Evolutionary conservation across 176 grass and related monocot genomes (phyloP).

Genomic region (Urochloa ruziziensis): DNA sequence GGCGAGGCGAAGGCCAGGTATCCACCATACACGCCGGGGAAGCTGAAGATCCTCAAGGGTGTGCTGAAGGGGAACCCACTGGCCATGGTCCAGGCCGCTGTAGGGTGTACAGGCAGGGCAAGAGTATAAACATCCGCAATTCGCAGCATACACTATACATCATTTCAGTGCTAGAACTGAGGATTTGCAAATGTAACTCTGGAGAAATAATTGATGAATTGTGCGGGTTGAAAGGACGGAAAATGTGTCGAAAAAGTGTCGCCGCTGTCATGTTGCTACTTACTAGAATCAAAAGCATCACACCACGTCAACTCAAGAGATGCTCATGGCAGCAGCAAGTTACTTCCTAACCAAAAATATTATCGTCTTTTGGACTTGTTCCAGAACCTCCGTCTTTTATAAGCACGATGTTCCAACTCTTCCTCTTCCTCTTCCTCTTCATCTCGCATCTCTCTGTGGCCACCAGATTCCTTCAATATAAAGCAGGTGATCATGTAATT

Average conservation of each 20-base stretch:
- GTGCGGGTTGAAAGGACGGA: not conserved
- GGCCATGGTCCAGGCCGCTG: conserved; percentile 43
- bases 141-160: too few species aligned
- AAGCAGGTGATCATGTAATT: too few species aligned
- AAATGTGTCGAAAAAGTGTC: not conserved
- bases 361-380: too few species aligned
- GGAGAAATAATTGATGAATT: not conserved
- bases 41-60: conserved; percentile 73
- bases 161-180: not conserved
- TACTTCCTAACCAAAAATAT: too few species aligned
- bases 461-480: too few species aligned
- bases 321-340: too few species aligned
- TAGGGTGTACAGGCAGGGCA: conserved; percentile 44
- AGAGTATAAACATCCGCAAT: too few species aligned
- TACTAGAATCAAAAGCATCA: not conserved
- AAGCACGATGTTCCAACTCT: too few species aligned
- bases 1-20: conserved; percentile 66
- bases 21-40: conserved; percentile 64
- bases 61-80: conserved; percentile 52
- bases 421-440: too few species aligned
- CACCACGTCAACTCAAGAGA: too few species aligned
- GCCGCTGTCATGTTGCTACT: not conserved
- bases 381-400: too few species aligned
- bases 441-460: too few species aligned
- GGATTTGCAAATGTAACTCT: not conserved